Evolutionary conservation across 257 asterid species (phyloP), one percentile per base, ranked within the genome.

Genomic region (Nicotiana knightiana): DNA sequence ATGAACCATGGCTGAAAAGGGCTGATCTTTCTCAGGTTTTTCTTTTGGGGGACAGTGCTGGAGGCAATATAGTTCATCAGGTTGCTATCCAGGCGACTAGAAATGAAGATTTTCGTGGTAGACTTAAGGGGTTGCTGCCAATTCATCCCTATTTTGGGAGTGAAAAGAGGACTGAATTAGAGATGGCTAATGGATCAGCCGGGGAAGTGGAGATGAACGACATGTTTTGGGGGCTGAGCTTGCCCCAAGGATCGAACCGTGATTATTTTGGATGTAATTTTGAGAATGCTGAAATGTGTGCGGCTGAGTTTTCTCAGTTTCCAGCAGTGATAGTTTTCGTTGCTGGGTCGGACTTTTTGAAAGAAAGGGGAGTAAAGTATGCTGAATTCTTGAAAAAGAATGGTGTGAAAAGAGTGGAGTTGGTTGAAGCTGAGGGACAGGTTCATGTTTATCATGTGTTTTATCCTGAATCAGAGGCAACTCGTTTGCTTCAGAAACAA

Each of bases 61-160:
- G 97, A 24, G 97, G 93, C 10, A 95, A 93, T 54, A 92, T 95
- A 51, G 97, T 88, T 26, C 98, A 95, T 82, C 92, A 90, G 51
- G 91, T 93, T 43, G 88, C 93, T 2, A 18, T 84, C 15, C 77
- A 53, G 33, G 82, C 84, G 46, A 63, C 84, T 5, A 55, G 35
- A 28, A 53, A 3, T 2, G 64, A 75, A 30, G 18, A 37, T 26
- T n/a, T 3, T 4, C 33, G 58, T 21, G 62, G 88, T 15, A 54
- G 26, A 30, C 81, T 93, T 24, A 93, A 86, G 77, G 95, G 97
- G 82, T 13, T 95, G 84, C 33, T 92, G 66, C 88, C 88, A 13
- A 92, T 93, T 35, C 97, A 93, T 80, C 97, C 98, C 9, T 95
- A 83, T 81, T 95, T 92, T 13, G 97, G 95, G n/a, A 90, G 94